Percentiles rank a stretch among this genome's conserved stretches.
These are phyloP conservation scores for Ganoderma sp. DNA, from an alignment of 1,284 basidiomycete species.

Conservation along the genomic window DNA sequence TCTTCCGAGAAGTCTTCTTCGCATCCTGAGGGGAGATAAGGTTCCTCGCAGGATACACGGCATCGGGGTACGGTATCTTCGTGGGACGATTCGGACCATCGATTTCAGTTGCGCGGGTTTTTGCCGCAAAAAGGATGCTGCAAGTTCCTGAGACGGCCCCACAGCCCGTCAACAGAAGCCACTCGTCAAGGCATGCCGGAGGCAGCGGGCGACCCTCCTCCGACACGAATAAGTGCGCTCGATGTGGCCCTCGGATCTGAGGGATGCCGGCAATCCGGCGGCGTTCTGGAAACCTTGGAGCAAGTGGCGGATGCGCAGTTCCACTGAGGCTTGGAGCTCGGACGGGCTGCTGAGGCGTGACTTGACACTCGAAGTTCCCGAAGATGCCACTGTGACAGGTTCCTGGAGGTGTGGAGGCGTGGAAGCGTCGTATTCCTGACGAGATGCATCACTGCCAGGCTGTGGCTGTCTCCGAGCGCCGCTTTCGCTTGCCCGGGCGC, in stretches of 20 bases:
- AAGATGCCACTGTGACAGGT: neutral
- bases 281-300: constrained; percentile 1
- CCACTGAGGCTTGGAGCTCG: neutral
- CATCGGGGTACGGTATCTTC: neutral
- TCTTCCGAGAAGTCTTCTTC: neutral
- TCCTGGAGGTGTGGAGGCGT: neutral
- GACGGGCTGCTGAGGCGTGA: neutral
- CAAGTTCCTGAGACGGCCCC: neutral
- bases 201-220: neutral
- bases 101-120: neutral
- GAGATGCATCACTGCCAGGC: neutral
- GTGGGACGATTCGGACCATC: neutral
- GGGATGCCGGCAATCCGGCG: neutral
- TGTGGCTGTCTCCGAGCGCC: constrained; percentile 4
- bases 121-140: neutral
- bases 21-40: neutral
- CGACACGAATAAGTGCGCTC: neutral
- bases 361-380: neutral
- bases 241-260: constrained; percentile 2
- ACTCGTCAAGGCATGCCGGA: neutral
- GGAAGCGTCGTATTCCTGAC: neutral
- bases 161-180: neutral
- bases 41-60: neutral
- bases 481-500: neutral
- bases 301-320: neutral